Conservation (phyloP, 371 early-diverging fungal genomes). For the Syncephalastrum contaminatum region DNA sequence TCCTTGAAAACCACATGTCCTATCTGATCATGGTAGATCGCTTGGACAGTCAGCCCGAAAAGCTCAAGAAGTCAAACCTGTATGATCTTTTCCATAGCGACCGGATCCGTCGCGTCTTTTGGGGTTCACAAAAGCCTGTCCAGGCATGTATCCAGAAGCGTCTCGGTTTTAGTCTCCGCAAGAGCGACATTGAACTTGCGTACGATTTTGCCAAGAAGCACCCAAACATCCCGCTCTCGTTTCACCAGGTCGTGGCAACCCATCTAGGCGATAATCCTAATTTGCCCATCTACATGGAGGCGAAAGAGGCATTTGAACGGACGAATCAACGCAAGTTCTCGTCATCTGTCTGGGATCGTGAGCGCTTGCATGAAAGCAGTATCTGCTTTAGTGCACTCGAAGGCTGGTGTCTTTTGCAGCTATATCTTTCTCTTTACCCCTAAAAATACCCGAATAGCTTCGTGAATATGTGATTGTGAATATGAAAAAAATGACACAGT, state of each 20-base stretch:
- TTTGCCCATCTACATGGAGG: conserved; percentile 6
- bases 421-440: neutral
- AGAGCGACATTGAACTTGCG: conserved; percentile 11
- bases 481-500: too few species aligned
- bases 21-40: conserved; percentile 28
- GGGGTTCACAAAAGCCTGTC: neutral
- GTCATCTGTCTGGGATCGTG: conserved; percentile 25
- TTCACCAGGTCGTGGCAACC: conserved; percentile 3
- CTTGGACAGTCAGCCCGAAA: conserved; percentile 11
- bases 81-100: neutral
- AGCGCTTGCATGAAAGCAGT: conserved; percentile 9
- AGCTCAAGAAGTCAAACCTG: neutral
- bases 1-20: conserved; percentile 17
- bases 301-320: conserved; percentile 12
- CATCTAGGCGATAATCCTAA: conserved; percentile 21
- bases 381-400: conserved; percentile 26
- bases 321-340: conserved; percentile 17
- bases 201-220: conserved; percentile 16
- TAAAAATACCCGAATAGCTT: conserved; percentile 1
- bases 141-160: conserved; percentile 6
- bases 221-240: neutral
- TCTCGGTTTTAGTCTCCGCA: conserved; percentile 15
- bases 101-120: too few species aligned
- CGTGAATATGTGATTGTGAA: neutral
- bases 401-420: conserved; percentile 14